Base-by-base conservation (phyloP, 495 filamentous ascomycete genomes). In the Penicillium robsamsonii region DNA sequence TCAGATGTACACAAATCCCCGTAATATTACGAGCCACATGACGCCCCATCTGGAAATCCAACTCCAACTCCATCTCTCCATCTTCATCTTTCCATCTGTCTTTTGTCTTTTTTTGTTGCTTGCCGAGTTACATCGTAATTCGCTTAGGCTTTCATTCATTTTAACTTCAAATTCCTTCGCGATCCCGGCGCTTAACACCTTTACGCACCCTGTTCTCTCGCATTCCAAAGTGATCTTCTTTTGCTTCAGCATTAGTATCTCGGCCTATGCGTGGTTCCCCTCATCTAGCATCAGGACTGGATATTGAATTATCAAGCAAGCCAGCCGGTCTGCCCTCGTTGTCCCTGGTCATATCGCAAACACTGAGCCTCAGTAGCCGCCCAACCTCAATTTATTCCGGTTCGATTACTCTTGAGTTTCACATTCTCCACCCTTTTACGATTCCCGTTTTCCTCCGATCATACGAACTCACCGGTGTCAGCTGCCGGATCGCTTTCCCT, bases 1-100 rank as follows among this genome's bases (percentile, higher is more conserved):
- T 46, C n/a, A 50, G 24, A 31, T 58, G 49, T 65, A 62, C 49
- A 11, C 45, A 20, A 52, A 29, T 29, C 24, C 57, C 47, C 22
- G 63, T 61, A 64, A 66, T 58, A 64, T 67, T 64, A 69, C 66
- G 56, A 62, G 63, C 65, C 65, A 66, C 65, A 58, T 65, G 54
- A 65, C 62, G 62, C 24, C 38, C 11, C 38, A 59, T 37, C 53
- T 61, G 48, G 57, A 56, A 65, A 57, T 62, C 57, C 61, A 59
- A 27, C 25, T 27, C 55, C 58, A 58, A 57, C 65, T 38, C 35
- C 15, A 17, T 38, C 35, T 38, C 57, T 46, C 24, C 40, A 56
- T 31, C 50, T 48, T 55, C 60, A 46, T 35, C 51, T 43, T 51
- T 56, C 22, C 22, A 22, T 44, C 61, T 53, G 27, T 52, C 47